Evolutionary conservation across 768 basidiomycete genomes (phyloP), one percentile per base, ranked within the genome.

Genomic region (Lyophyllum shimeji): DNA sequence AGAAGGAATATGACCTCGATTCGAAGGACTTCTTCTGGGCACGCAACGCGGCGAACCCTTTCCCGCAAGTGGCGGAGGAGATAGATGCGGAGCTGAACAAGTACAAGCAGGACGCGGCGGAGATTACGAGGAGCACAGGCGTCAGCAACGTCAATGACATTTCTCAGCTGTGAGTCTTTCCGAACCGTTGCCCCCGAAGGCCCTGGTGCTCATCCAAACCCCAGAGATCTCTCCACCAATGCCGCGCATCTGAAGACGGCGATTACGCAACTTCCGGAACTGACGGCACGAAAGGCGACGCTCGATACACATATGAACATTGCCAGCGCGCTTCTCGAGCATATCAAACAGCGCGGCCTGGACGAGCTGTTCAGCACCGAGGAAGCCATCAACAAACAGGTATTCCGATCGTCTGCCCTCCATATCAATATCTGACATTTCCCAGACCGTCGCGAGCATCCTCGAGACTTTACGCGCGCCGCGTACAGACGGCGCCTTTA

Each of bases 281-380:
- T 99, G 48, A 98, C 96, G 3, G 95, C 97, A 3, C 85, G 97
- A 40, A 99, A 99, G 66, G 92, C 94, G 29, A 95, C 92, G 1
- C 82, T 99, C 23, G 97, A 99, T 69, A 94, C 95, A 2, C 97
- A 99, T 69, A 98, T 99, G 95, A 98, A 98, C 72, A 96, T 99
- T 53, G 96, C 96, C 34, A 97, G 95, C 12, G 90, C 95, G 17
- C 74, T 99, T 9, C 76, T 99, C 25, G 94, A 96, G 68, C 87
- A 97, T 34, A 97, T 99, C 76, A 98, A 98, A 75, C 87, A 86
- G 56, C 85, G 97, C 33, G 93, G 92, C 3, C 79, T 99, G 29
- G 97, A 99, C 70, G 96, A 96, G 65, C 79, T 99, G n/a, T 98
- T 97, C 75, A 95, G 95, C 65, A 86, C 87, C 25, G 97, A 99